Base-by-base conservation (phyloP, 495 filamentous ascomycete genomes). In the Penicillium paxilli region DNA sequence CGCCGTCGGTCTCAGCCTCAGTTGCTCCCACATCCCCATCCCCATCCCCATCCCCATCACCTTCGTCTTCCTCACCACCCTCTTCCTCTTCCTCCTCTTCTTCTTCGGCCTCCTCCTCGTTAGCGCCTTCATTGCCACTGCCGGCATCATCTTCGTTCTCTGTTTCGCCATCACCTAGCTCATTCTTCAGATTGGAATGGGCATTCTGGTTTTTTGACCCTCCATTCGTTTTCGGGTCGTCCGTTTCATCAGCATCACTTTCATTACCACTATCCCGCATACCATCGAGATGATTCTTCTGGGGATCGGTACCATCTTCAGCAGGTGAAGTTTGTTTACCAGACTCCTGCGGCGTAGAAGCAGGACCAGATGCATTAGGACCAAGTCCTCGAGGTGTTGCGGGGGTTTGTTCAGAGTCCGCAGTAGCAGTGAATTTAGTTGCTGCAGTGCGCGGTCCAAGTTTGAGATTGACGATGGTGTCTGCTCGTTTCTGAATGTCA, bases 191-290 rank as follows among this genome's bases (percentile, higher is more conserved):
- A 38, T 69, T 71, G 6, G 68, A 49, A 17, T 59, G 41, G 8
- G 48, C 33, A 46, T 70, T 73, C 1, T 53, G 55, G 26, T 76
- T 68, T 2, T 41, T 51, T 7, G 68, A 63, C 23, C 70, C 58
- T 47, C 69, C 77, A 38, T 82, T 75, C 3, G 80, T 77, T 28
- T 68, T 66, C 54, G 70, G 71, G 22, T 81, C 79, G 22, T 83
- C 80, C 55, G 71, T 72, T 22, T 81, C 79, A 26, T 83, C 79
- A 5, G 86, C 79, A 49, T 92, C 89, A 63, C 87, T 91, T 69
- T 92, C 89, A 57, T 91, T 89, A 0, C 86, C 89, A 47, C 82
- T 87, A 50, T 91, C 89, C 54, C 89, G 86, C 12, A 88, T 65
- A 59, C 83, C 89, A 12, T 82, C 79, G 5, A 74, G 76, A 42